A percentile compares a stretch with the other conserved stretches of the same genome.
Evolutionary conservation across 1,139 yeast genomes (phyloP).

Genomic region (Debaryomyces fabryi): DNA sequence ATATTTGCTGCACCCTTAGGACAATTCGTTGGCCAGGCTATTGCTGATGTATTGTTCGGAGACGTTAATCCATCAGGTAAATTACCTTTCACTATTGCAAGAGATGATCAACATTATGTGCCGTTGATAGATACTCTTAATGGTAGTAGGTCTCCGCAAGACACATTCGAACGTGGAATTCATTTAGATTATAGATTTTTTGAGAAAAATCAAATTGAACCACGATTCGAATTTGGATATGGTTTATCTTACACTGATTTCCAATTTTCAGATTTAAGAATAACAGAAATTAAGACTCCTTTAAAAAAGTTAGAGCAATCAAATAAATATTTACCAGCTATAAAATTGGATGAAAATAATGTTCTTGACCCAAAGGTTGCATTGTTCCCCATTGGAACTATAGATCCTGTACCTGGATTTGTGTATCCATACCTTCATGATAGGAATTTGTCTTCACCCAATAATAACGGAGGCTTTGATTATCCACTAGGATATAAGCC

Average conservation of each 20-base stretch:
- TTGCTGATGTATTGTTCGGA: conserved; percentile 54
- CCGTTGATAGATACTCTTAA: conserved; percentile 48
- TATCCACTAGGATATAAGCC: conserved; percentile 57
- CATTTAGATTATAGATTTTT: conserved; percentile 59
- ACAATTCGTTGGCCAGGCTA: conserved; percentile 49
- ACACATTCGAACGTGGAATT: conserved; percentile 51
- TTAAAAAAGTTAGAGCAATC: conserved; percentile 54
- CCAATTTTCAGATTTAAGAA: conserved; percentile 38
- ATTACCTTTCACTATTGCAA: conserved; percentile 65
- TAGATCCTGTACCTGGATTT: conserved; percentile 54
- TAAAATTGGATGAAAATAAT: conserved; percentile 45
- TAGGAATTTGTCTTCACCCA: conserved; percentile 45
- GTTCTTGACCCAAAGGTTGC: conserved; percentile 61
- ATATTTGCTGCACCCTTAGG: conserved; percentile 61
- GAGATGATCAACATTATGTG: conserved; percentile 55
- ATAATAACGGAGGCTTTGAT: conserved; percentile 44
- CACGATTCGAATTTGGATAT: conserved; percentile 63
- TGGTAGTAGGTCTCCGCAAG: conserved; percentile 45
- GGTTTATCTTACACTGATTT: conserved; percentile 62
- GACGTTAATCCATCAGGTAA: conserved; percentile 64
- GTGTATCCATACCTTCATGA: conserved; percentile 55
- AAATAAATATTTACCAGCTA: conserved; percentile 46
- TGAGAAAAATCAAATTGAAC: conserved; percentile 57
- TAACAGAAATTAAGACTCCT: conserved; percentile 47
- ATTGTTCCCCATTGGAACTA: conserved; percentile 56